Base-by-base conservation (phyloP, 805 yeast genomes). In the Hanseniaspora clermontiae region DNA sequence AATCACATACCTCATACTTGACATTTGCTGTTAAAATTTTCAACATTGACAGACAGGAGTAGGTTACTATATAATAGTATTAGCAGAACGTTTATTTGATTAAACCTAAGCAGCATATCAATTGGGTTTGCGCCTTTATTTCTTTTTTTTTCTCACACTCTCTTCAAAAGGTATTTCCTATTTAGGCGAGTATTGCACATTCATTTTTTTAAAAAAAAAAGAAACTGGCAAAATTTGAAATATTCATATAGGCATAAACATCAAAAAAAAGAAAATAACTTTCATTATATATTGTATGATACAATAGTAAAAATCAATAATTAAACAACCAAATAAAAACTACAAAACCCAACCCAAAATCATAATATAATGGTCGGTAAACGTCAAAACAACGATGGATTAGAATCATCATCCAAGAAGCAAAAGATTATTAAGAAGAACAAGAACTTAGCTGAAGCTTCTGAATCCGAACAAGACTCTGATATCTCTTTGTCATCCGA, bases 1-100 rank as follows among this genome's bases (percentile, higher is more conserved):
- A 91, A 71, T 83, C 89, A 7, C 99, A 93, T 64, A 93, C 99
- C 0, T 87, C 96, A 0, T 93, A 88, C 66, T 71, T 93, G 64
- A 87, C 96, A 1, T 93, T 93, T 76, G 99, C 98, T 27, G 76
- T 74, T 58, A 76, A 72, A 61, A 68, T 69, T 59, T 64, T 63
- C 9, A 59, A 65, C 43, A 62, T 50, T 12, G 60, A 40, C 45
- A 61, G 47, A 62, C 65, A 59, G 29, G 38, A 38, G 31, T 49
- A 31, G 50, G 61, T 32, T 64, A 58, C 38, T 55, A 52, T 54
- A 17, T 32, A 51, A 12, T 15, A 37, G 27, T 24, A 24, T 24
- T 4, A 24, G 27, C 27, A 4, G 3, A 24, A 24, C 5, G 27
- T 24, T 24, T 24, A 24, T 27, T 19, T 38, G 34, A 24, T 38